Conservation (phyloP, 2,329 filamentous ascomycete species). For the Truncatella angustata region DNA sequence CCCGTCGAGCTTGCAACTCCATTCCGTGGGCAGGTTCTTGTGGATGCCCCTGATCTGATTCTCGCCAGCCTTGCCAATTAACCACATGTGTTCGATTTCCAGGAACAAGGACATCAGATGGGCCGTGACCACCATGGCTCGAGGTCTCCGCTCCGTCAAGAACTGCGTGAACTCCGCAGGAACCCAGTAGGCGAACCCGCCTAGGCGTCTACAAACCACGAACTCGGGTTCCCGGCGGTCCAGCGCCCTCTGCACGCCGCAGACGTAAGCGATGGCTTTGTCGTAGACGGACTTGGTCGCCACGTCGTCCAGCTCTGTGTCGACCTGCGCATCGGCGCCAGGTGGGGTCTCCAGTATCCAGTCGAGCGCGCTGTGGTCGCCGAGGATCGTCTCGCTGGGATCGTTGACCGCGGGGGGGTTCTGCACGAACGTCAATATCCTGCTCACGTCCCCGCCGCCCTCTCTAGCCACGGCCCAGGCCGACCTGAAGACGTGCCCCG, state of each 20-base stretch:
- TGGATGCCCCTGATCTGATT: constrained; percentile 35
- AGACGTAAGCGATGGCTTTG: constrained; percentile 32
- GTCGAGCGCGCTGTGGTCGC: constrained; percentile 27
- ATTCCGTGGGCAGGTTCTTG: constrained; percentile 31
- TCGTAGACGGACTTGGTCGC: constrained; percentile 26
- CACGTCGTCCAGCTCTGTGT: constrained; percentile 29
- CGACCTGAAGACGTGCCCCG: constrained; percentile 29
- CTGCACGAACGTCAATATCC: constrained; percentile 26
- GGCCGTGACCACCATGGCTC: constrained; percentile 35
- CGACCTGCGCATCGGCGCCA: constrained; percentile 11
- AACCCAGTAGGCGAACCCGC: constrained; percentile 33
- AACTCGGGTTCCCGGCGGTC: constrained; percentile 27
- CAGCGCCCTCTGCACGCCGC: constrained; percentile 28
- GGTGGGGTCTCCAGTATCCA: constrained; percentile 33
- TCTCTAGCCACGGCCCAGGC: constrained; percentile 21
- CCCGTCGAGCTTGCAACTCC: constrained; percentile 32
- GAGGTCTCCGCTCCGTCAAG: constrained; percentile 31
- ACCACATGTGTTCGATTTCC: constrained; percentile 32
- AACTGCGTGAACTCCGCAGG: constrained; percentile 32
- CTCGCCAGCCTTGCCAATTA: constrained; percentile 33
- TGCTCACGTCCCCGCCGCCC: constrained; percentile 11
- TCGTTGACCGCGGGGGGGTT: constrained; percentile 28
- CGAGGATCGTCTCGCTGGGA: constrained; percentile 27
- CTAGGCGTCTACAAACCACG: constrained; percentile 32
- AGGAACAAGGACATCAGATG: constrained; percentile 38